phyloP scores from a whole-genome alignment of 108 stramenopile genomes.

The Conticribra weissflogii region DNA sequence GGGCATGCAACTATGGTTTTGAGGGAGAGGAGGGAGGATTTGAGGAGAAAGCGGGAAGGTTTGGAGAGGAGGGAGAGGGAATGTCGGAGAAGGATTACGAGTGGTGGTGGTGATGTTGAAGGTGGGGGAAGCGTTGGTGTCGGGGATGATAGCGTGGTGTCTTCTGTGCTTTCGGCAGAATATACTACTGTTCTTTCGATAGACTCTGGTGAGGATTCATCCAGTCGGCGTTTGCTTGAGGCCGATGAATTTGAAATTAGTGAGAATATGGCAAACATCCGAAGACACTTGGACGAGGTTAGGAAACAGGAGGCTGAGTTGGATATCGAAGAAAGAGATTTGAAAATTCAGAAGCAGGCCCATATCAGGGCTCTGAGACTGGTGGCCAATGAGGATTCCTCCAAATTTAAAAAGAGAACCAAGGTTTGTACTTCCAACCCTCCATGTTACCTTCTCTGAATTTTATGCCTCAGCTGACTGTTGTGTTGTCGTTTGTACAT shows the following conservation, averaged over 20 bases:
- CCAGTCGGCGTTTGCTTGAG: too few relatives aligned
- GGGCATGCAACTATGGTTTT: conserved; percentile 68
- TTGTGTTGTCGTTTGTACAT: conserved; percentile 49
- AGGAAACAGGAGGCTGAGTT: conserved; percentile 62
- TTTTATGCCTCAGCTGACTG: too few relatives aligned
- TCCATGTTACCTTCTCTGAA: too few relatives aligned
- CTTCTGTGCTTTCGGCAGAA: not conserved
- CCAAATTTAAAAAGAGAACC: conserved; percentile 66
- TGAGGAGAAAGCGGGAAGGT: conserved; percentile 45
- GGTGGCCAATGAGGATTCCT: conserved; percentile 83
- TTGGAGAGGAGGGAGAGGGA: conserved; percentile 45
- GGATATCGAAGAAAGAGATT: conserved; percentile 61
- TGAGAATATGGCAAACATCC: conserved; percentile 66
- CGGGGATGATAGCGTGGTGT: not conserved
- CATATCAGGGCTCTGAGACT: conserved; percentile 81
- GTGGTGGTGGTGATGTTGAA: too few relatives aligned
- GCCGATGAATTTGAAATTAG: conserved; percentile 49
- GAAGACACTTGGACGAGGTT: conserved; percentile 67
- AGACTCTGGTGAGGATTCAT: not conserved
- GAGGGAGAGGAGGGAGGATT: conserved; percentile 44
- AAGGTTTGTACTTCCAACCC: conserved; percentile 68
- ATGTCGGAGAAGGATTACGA: too few relatives aligned
- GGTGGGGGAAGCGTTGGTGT: conserved; percentile 1
- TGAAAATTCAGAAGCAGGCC: conserved; percentile 73
- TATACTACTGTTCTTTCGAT: not conserved